Percentiles rank a stretch among this genome's conserved stretches.
phyloP scores from a whole-genome alignment of 768 basidiomycete species.

The Lentinula lateritia region DNA sequence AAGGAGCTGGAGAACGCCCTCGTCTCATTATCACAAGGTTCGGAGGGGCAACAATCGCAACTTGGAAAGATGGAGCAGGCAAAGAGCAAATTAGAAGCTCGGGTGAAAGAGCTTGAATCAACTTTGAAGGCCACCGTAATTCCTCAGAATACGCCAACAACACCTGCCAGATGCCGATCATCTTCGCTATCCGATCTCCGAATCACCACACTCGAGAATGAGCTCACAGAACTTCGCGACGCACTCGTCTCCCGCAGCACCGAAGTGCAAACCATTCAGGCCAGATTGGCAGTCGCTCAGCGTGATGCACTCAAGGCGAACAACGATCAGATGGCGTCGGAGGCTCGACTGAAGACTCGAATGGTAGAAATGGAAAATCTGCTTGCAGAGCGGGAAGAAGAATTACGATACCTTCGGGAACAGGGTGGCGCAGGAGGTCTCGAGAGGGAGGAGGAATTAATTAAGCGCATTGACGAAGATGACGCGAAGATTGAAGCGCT shows the following conservation, averaged over 20 bases:
- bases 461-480: constrained; percentile 69
- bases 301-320: constrained; percentile 43
- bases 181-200: constrained; percentile 53
- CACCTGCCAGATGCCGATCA: constrained; percentile 43
- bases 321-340: constrained; percentile 55
- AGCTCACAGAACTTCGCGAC: constrained; percentile 43
- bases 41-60: constrained; percentile 37
- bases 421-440: constrained; percentile 27
- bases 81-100: constrained; percentile 48
- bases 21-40: constrained; percentile 48
- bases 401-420: constrained; percentile 40
- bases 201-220: constrained; percentile 47
- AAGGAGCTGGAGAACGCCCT: constrained; percentile 54
- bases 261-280: constrained; percentile 34
- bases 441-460: constrained; percentile 52
- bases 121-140: constrained; percentile 22
- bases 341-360: constrained; percentile 39
- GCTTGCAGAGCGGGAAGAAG: constrained; percentile 56
- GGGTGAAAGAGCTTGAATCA: constrained; percentile 54
- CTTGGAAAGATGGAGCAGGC: constrained; percentile 49
- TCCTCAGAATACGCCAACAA: constrained; percentile 22
- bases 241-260: constrained; percentile 38
- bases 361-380: constrained; percentile 35
- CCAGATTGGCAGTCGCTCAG: constrained; percentile 46
- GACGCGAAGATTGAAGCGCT: constrained; percentile 58